Conservation (phyloP, 495 filamentous ascomycete species). For the Penicillium antarcticum region DNA sequence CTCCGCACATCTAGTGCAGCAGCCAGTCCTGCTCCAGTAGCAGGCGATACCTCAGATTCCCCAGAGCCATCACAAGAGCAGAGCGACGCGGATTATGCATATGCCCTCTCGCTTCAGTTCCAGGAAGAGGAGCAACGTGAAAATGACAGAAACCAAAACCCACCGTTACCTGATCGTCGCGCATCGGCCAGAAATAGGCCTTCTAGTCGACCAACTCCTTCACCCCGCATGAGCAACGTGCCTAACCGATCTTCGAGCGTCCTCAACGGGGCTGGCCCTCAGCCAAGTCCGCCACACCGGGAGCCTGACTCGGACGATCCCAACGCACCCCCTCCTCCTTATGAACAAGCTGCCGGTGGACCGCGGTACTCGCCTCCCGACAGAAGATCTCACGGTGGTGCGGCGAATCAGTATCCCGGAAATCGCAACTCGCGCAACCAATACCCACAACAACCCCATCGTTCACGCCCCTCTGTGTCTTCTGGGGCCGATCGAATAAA, state of each 20-base stretch:
- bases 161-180: slow-evolving; percentile 8
- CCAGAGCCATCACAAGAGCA: slow-evolving; percentile 39
- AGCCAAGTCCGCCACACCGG: slow-evolving; percentile 5
- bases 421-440: slow-evolving; percentile 12
- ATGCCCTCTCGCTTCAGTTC: slow-evolving; percentile 45
- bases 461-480: slow-evolving; percentile 6
- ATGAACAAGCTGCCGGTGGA: slow-evolving; percentile 72
- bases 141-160: slow-evolving; percentile 5
- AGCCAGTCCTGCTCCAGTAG: background rate
- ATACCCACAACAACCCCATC: slow-evolving; percentile 15
- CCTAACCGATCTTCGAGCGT: slow-evolving; percentile 18
- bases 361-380: slow-evolving; percentile 61
- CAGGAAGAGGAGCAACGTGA: slow-evolving; percentile 41
- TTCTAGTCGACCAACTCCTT: slow-evolving; percentile 4
- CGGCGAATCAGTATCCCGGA: slow-evolving; percentile 10
- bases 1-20: slow-evolving; percentile 30
- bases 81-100: slow-evolving; percentile 49
- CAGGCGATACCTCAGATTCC: slow-evolving; percentile 4
- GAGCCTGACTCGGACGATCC: slow-evolving; percentile 36
- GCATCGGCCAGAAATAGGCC: slow-evolving; percentile 5
- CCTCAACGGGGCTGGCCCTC: slow-evolving; percentile 17
- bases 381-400: slow-evolving; percentile 44
- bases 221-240: slow-evolving; percentile 15
- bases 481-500: slow-evolving; percentile 18
- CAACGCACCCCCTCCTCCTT: slow-evolving; percentile 69